Evolutionary conservation across 306 rosid species (phyloP), one percentile per base, ranked within the genome.

Genomic region (Prunus mira): DNA sequence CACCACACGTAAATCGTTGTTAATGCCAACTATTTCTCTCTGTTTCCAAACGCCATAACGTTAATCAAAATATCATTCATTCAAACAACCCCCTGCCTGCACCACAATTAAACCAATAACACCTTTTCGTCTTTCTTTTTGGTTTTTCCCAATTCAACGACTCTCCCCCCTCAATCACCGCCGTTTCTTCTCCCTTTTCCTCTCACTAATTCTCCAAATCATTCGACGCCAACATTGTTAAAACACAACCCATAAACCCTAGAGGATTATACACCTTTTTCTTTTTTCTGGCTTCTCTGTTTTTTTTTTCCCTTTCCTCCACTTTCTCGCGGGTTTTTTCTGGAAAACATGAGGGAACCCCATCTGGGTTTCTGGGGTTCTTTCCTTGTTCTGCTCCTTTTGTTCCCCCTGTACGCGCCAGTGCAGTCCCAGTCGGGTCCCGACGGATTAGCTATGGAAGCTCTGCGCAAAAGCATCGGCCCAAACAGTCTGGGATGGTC

Each of bases 371-470:
- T 30, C 18, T 54, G 77, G 77, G 82, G 47, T 34, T 62, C 67
- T 28, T 46, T 9, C 12, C 2, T 28, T 38, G 0, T 62, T 2
- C 8, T 74, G 34, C 67, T 74, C 0, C 25, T 79, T 51, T 27
- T 83, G 30, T 74, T 60, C 0, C 58, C 24, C 49, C 70, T 58
- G 15, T 74, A 49, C 28, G 55, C 3, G 11, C 20, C 30, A 22
- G 66, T 67, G 54, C 58, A 11, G 51, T 79, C 86, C 30, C 89
- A 79, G 84, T n/a, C 80, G 65, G 41, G 56, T 38, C 88, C 62
- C 20, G 98, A 95, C 50, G 84, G 56, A 1, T 60, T 58, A 19
- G 90, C 91, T 13, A 85, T 95, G 92, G 6, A 7, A 12, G 75
- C 76, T 24, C 79, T 95, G 24, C 79, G 61, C 63, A 71, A 24